Conservation (phyloP, 208 protist species). For the Borovskyia barvae region DNA sequence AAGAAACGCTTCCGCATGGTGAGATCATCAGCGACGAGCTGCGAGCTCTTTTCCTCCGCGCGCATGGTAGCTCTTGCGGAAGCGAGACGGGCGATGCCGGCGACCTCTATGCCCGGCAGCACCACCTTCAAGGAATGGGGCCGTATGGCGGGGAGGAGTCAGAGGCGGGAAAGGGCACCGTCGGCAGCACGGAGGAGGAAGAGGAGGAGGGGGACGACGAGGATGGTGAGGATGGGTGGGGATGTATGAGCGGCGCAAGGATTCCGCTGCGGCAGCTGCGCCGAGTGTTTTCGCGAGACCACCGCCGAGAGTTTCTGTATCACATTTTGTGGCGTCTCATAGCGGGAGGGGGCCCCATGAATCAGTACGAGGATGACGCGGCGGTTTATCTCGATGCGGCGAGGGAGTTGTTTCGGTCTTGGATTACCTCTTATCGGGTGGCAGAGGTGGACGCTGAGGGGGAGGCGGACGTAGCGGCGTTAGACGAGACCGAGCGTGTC, state of each 20-base stretch:
- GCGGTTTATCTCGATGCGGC: conserved; percentile 45
- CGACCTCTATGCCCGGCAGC: too few species aligned
- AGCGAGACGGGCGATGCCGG: neutral
- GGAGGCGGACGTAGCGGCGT: conserved; percentile 6
- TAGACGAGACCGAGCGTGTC: conserved; percentile 9
- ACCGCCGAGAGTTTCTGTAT: conserved; percentile 62
- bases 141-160: too few species aligned
- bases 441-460: neutral
- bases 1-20: conserved; percentile 52
- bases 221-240: conserved; percentile 35
- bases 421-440: conserved; percentile 41
- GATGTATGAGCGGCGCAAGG: conserved; percentile 13
- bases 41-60: conserved; percentile 58
- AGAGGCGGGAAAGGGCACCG: neutral
- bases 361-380: conserved; percentile 82
- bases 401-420: conserved; percentile 34
- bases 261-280: conserved; percentile 23
- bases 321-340: conserved; percentile 72
- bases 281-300: conserved; percentile 23
- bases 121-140: too few species aligned
- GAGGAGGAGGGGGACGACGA: conserved; percentile 27
- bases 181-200: neutral
- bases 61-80: conserved; percentile 8
- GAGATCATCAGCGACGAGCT: conserved; percentile 71
- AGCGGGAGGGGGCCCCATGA: conserved; percentile 64